Base-by-base conservation (phyloP, 306 rosid species). In the Calophaca sinica region DNA sequence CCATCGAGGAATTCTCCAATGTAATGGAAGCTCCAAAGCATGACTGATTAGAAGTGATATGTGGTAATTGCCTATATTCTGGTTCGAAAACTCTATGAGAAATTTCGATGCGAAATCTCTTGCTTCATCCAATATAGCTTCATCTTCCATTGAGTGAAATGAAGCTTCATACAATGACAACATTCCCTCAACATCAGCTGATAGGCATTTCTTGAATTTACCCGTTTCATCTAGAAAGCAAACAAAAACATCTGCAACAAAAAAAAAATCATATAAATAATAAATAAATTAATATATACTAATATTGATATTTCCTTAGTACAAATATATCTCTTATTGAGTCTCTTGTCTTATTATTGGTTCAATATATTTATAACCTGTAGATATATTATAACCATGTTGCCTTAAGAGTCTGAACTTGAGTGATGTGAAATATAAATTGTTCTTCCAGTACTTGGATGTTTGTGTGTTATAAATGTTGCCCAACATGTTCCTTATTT, bases 11-110 rank as follows among this genome's bases (percentile, higher is more conserved):
- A 31, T 7, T 13, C 72, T 67, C 72, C 72, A 67, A 67, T 67
- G 72, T 31, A 67, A 9, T 29, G 72, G 72, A 31, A 46, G 44
- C 31, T 67, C 58, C 58, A 66, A 64, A 64, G 70, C 70, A 64
- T 64, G 36, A 6, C 12, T 20, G 2, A 64, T 9, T 42, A 42
- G 11, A 44, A 46, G 12, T 66, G 72, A 66, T 10, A 28, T 26
- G 38, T 55, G 36, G 38, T 55, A 5, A 55, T 8, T 29, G 8
- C 38, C 20, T 4, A 3, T 55, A 28, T 55, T 55, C 6, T 7
- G 35, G 6, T 32, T 32, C 58, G 49, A n/a, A 68, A 33, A 68
- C 1, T 50, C 46, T 33, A 33, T 68, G 3, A 68, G 60, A 68
- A 6, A n/a, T 5, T 68, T 32, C 7, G 73, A 3, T 1, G 59